These are phyloP conservation scores for Microthlaspi erraticum DNA, from an alignment of 345 rosid species.

Conservation along the genomic window DNA sequence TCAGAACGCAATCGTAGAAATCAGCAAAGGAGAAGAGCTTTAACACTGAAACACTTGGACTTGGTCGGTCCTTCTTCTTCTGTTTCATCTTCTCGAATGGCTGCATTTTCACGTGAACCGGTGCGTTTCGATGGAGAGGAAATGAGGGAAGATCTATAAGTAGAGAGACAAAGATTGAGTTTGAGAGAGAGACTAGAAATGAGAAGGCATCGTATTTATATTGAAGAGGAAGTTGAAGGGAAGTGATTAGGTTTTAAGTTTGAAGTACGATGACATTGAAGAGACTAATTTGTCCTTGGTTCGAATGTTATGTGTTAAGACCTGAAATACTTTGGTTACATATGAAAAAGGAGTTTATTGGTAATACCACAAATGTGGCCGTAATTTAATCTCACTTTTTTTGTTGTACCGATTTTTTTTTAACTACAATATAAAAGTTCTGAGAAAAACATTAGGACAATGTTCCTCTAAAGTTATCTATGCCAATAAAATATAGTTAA, in stretches of 20 bases:
- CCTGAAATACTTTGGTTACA: neutral
- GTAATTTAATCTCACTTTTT: neutral
- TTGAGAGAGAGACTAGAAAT: constrained; percentile 18
- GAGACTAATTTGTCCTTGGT: neutral
- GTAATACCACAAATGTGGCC: neutral
- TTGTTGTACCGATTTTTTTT: no score
- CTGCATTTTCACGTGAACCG: constrained; percentile 41
- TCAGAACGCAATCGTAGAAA: constrained; percentile 66
- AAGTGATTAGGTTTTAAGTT: neutral
- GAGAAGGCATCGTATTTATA: neutral
- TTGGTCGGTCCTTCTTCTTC: constrained; percentile 16
- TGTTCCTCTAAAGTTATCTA: neutral
- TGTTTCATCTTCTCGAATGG: constrained; percentile 19
- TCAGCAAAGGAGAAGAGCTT: constrained; percentile 90
- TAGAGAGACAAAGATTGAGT: neutral
- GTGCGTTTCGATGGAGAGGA: constrained; percentile 8
- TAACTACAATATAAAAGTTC: no score
- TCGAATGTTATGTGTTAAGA: neutral
- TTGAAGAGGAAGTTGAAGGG: constrained; percentile 1
- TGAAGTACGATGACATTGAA: neutral
- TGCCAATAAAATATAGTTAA: neutral
- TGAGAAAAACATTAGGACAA: no score
- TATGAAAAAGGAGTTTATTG: no score
- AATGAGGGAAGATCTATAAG: neutral
- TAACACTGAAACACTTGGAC: constrained; percentile 57